Base-by-base conservation (phyloP, 176 grass and related monocot genomes). In the Hsuehochloa calcarea region DNA sequence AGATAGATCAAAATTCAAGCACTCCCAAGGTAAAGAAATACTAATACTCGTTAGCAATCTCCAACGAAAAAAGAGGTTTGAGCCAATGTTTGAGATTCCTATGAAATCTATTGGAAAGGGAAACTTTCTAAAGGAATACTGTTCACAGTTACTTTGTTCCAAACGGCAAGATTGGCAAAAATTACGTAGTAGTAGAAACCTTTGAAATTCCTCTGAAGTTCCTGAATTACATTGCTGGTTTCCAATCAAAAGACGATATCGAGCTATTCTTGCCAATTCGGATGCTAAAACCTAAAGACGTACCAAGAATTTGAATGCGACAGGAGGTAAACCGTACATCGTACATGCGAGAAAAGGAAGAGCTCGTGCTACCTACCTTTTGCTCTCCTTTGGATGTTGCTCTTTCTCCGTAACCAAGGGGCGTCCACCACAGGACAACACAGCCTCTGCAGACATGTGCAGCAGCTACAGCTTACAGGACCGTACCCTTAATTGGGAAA, bases 401-500 rank as follows among this genome's bases (percentile, higher is more conserved):
- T 44, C 39, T 81, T 81, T 81, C 64, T 81, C 47, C 65, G 27
- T 5, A 69, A 56, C 14, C 22, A 45, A 82, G 23, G 22, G 43
- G 40, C 8, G 7, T n/a, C 54, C 54, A 58, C 50, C 5, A 50
- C 54, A n/a, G 8, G 20, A 58, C 54, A 58, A 9, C 50, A 52
- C 22, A 16, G 13, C 19, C 10, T 44, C 22, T 23, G 39, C 20
- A 70, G 17, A 39, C 10, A 70, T 70, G 54, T n/a, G 20, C 38
- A 29, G 39, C 39, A 11, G 76, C 25, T 65, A 79, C 15, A 79
- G 10, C n/a, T 5, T 10, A 12, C 16, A 14, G 10, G 61, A 20
- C 0, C n/a, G 16, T 64, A 7, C 38, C 37, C 9, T 4, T 5
- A 56, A 39, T 20, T 12, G 14, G 23, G 10, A 13, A 49, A 34